Base-by-base conservation (phyloP, 768 basidiomycete genomes). In the Calocera cornea region DNA sequence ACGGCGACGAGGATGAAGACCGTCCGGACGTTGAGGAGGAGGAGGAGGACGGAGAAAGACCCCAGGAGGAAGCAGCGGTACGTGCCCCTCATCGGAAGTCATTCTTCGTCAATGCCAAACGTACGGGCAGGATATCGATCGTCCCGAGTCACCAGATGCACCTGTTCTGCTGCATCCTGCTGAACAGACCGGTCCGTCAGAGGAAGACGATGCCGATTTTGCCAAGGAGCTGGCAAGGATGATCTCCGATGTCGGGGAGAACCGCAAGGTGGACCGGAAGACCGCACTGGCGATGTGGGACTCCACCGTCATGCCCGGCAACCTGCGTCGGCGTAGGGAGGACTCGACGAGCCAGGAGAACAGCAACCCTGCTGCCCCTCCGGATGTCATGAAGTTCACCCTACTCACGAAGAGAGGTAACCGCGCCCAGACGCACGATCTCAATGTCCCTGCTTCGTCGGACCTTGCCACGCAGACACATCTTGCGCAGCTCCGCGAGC, bases 151-250 rank as follows among this genome's bases (percentile, higher is more conserved):
- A 66, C 19, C 14, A 16, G 66, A 60, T 16, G 71, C 66, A 33
- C 63, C 41, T 1, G 68, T 72, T 16, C 34, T 69, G 19, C 64
- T 67, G 27, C 86, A 33, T 77, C 81, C 33, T 14, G 85, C 88
- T 71, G 92, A 94, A 73, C 80, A 82, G 67, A 79, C 91, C 41
- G 92, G 92, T 7, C 89, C 91, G 0, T 86, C 89, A 10, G 88
- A 92, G 70, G 93, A 95, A 73, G 92, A 89, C 22, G 90, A 95
- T 60, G 89, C 87, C 1, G 95, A 95, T 36, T 99, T 99, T 73
- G 90, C 88, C 10, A 92, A 92, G 75, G 97, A 98, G 75, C 83
- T 99, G 22, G 93, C 95, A 1, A 97, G 90, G 78, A 86, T 99
- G 79, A 86, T 97, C 63, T 92, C 90, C 0, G 92, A 95, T 72